Conservation (phyloP, 345 rosid species). For the Limnanthes douglasii region DNA sequence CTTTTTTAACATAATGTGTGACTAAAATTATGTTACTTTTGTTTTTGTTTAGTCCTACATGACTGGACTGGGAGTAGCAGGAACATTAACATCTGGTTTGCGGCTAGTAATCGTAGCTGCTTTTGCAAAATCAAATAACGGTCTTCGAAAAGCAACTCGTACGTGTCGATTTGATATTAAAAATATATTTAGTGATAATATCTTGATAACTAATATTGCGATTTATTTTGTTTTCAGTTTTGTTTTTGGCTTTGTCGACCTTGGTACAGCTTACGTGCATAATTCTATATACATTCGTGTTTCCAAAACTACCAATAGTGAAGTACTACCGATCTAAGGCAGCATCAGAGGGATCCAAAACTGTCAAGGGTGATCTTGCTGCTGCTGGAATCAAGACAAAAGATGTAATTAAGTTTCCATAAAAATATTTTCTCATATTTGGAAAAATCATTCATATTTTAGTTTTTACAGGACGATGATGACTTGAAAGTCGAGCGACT, state of each 20-base stretch:
- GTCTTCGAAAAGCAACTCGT: slow-evolving; percentile 60
- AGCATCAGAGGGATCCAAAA: slow-evolving; percentile 49
- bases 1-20: background rate
- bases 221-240: no score
- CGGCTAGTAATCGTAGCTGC: slow-evolving; percentile 44
- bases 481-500: no score
- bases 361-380: slow-evolving; percentile 50
- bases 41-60: slow-evolving; percentile 25
- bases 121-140: slow-evolving; percentile 31
- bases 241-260: slow-evolving; percentile 30
- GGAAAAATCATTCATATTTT: no score
- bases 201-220: no score
- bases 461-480: no score
- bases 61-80: slow-evolving; percentile 45
- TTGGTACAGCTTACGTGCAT: slow-evolving; percentile 38
- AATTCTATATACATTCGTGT: slow-evolving; percentile 44
- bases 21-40: background rate
- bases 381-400: slow-evolving; percentile 46
- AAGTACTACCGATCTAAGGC: slow-evolving; percentile 52
- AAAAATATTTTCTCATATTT: no score
- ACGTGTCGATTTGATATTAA: no score
- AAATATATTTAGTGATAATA: no score
- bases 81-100: slow-evolving; percentile 33
- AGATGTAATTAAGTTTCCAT: no score
- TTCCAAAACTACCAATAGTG: slow-evolving; percentile 42